Conservation (phyloP, 2,329 filamentous ascomycete species). For the Stachybotrys echinatus region DNA sequence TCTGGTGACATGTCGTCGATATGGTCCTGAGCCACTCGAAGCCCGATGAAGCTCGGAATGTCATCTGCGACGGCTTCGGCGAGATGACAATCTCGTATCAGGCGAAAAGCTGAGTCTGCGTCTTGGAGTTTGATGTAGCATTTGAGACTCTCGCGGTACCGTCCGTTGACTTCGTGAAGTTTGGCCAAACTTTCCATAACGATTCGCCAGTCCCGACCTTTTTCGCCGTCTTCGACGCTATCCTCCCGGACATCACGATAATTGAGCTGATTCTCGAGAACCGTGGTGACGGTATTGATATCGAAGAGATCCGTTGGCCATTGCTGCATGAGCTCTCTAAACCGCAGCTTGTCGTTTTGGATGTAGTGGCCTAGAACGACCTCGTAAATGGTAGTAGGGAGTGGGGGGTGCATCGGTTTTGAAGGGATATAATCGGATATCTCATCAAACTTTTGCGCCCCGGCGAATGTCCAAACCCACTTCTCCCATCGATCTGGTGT, state of each 20-base stretch:
- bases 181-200: slow-evolving; percentile 83
- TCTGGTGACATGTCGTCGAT: slow-evolving; percentile 57
- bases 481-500: slow-evolving; percentile 85
- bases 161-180: slow-evolving; percentile 75
- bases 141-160: slow-evolving; percentile 76
- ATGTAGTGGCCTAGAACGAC: slow-evolving; percentile 87
- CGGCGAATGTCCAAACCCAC: slow-evolving; percentile 90
- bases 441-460: slow-evolving; percentile 80
- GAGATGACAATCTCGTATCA: slow-evolving; percentile 87
- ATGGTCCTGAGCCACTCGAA: slow-evolving; percentile 72
- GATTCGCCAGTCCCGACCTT: slow-evolving; percentile 78
- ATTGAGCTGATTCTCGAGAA: slow-evolving; percentile 76
- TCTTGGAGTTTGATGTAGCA: slow-evolving; percentile 91
- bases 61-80: slow-evolving; percentile 85
- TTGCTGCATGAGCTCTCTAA: slow-evolving; percentile 72
- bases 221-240: slow-evolving; percentile 66
- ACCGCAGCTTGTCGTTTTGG: slow-evolving; percentile 65
- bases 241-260: slow-evolving; percentile 71
- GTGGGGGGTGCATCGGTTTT: slow-evolving; percentile 68
- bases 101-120: slow-evolving; percentile 77
- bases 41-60: slow-evolving; percentile 79
- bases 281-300: slow-evolving; percentile 66
- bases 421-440: slow-evolving; percentile 81
- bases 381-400: slow-evolving; percentile 82
- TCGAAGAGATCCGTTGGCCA: slow-evolving; percentile 87